phyloP scores from a whole-genome alignment of 2,329 filamentous ascomycete genomes.

The Diaporthe aspalathi region DNA sequence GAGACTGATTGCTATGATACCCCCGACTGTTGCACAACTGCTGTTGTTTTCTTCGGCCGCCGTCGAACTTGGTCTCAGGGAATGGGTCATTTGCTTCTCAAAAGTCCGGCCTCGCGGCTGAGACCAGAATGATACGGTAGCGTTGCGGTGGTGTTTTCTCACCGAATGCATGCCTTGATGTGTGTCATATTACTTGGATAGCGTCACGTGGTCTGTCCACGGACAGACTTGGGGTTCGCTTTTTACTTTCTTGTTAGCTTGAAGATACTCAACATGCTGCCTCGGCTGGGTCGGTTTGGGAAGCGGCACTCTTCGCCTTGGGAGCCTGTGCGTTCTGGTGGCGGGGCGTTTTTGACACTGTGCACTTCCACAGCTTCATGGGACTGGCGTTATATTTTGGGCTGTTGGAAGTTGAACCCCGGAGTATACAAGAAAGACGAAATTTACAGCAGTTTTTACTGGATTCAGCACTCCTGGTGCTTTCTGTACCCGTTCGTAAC shows the following conservation, averaged over 20 bases:
- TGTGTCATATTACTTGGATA: slow-evolving; percentile 8
- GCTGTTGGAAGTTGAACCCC: background rate
- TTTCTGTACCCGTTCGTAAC: background rate
- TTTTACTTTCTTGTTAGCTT: background rate
- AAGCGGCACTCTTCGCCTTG: slow-evolving; percentile 6
- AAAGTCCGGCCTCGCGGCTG: slow-evolving; percentile 12
- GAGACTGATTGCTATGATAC: slow-evolving; percentile 36
- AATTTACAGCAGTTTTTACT: background rate
- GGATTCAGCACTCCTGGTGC: background rate
- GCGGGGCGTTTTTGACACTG: background rate
- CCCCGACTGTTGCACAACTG: slow-evolving; percentile 7
- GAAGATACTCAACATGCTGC: background rate
- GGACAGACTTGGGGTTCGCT: too few relatives aligned
- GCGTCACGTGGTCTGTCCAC: background rate
- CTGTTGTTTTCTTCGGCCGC: background rate
- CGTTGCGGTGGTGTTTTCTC: background rate
- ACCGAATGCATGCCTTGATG: background rate
- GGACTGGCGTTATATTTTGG: background rate
- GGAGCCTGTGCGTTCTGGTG: slow-evolving; percentile 22
- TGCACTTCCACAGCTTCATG: slow-evolving; percentile 10
- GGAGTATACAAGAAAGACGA: background rate
- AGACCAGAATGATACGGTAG: background rate
- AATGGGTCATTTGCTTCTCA: background rate
- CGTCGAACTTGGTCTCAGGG: background rate
- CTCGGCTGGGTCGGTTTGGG: background rate